Base-by-base conservation (phyloP, 805 yeast genomes). In the Tetrapisispora iriomotensis region DNA sequence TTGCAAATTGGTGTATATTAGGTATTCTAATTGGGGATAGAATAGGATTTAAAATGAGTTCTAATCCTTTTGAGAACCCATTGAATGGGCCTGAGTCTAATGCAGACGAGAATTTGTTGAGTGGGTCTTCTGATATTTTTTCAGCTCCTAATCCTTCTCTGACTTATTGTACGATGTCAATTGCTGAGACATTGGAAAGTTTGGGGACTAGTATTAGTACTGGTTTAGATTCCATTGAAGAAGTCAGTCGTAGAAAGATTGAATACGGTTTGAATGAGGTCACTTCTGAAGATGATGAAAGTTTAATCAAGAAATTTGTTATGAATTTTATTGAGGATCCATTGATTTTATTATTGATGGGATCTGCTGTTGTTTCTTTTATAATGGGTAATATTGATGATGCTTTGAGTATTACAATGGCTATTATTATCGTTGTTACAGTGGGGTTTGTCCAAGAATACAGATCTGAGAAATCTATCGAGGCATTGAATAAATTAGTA, bases 371-470 rank as follows among this genome's bases (percentile, higher is more conserved):
- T 2, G 70, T 92, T 26, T 79, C 94, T 45, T 83, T 90, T 49
- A 61, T 84, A 51, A 85, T 92, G 94, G 95, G 96, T n/a, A 92
- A 92, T 62, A 76, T 77, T 24, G 96, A 92, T 58, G 99, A 92
- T 60, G 95, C 97, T 2, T 67, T 92, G n/a, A 79, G 92, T 48
- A 92, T 92, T 50, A 80, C 96, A 0, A 67, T 88, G 46, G 98
- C 98, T 3, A 85, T 92, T 36, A 51, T 84, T 32, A 88, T 92
- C 49, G 99, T 92, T 24, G 96, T 92, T 10, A 76, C 92, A 1
- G 99, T 92, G 27, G 99, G 99, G 0, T 92, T 92, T 64, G 88
- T 92, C 24, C 99, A 92, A 64, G 99, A 92, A 61, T 88, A 88
- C 56, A 73, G 96, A 53, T 84, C 95, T 2, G 99, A 92, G 56